Evolutionary conservation across 345 rosid species (phyloP), one percentile per base, ranked within the genome.

Genomic region (Sapria himalayana): DNA sequence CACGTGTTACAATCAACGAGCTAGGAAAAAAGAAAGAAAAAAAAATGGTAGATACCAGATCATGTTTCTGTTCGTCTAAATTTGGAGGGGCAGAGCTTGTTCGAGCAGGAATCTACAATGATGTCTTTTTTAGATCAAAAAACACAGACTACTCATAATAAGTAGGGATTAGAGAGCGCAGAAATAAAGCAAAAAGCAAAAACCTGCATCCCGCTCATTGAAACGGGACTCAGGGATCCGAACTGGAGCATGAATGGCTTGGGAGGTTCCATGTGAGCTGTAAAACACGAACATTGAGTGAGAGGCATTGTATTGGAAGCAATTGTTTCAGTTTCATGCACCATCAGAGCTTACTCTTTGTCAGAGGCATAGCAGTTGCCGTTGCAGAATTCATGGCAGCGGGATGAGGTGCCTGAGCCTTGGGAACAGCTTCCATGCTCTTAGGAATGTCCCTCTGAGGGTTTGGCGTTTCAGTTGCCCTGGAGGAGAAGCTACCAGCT

Each of bases 61-160:
- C 84, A 55, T 75, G 72, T 68, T 75, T 82, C 74, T 89, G 98
- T 61, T 89, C 98, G 44, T 89, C 98, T 74, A 89, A 64, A 59
- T 82, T 82, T 5, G 93, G 95, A 54, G 98, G 98, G 40, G 95
- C 93, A 32, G 99, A 91, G 64, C 72, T 76, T 33, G 94, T 86
- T 44, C 97, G 80, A 49, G 97, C 82, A 29, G 94, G 97, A 70
- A 81, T 62, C 97, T 81, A 50, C 15, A 58, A 47, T 36, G 19
- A 45, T 27, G 5, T n/a, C 11, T 42, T 23, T 11, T 9, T 19
- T n/a, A 37, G 37, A 22, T 12, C 1, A 3, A 27, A 3, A 25
- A 48, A 10, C 7, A 10, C 6, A 10, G 6, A 35, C 22, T 15
- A 23, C 41, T 5, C n/a, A 15, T 3, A 41, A 22, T 33, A 40